phyloP scores from a whole-genome alignment of 352 stramenopile species.

The Thalassiosira mediterranea region DNA sequence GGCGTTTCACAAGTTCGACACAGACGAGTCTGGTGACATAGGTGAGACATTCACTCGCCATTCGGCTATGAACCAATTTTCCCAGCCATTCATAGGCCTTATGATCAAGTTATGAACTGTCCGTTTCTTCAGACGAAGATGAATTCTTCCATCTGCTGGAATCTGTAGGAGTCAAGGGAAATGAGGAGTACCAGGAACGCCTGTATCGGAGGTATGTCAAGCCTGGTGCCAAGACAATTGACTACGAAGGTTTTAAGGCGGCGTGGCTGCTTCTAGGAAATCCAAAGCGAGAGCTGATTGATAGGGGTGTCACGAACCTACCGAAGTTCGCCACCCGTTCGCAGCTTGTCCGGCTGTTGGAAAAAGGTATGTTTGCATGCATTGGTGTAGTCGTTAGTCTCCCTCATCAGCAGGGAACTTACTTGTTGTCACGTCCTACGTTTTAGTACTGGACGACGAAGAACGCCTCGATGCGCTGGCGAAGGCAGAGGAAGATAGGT shows the following conservation, averaged over 20 bases:
- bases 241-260: conserved; percentile 92
- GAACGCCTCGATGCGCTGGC: conserved; percentile 72
- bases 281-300: conserved; percentile 77
- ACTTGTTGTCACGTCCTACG: too few relatives aligned
- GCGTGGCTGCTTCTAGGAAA: conserved; percentile 73
- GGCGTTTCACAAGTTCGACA: conserved; percentile 81
- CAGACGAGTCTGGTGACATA: conserved; percentile 61
- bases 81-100: conserved; percentile 76
- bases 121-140: conserved; percentile 87
- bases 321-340: conserved; percentile 87
- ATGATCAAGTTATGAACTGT: conserved; percentile 84
- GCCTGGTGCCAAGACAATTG: conserved; percentile 89
- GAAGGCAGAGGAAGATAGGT: conserved; percentile 38
- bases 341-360: conserved; percentile 88
- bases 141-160: conserved; percentile 87
- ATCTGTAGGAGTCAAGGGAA: conserved; percentile 89
- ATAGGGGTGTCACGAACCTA: conserved; percentile 86
- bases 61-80: background rate
- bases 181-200: conserved; percentile 89
- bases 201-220: conserved; percentile 93
- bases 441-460: conserved; percentile 90
- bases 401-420: too few relatives aligned
- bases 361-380: too few relatives aligned
- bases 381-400: too few relatives aligned
- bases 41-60: background rate